Conservation (phyloP, 805 yeast genomes). For the Kodamaea fukazawae region DNA sequence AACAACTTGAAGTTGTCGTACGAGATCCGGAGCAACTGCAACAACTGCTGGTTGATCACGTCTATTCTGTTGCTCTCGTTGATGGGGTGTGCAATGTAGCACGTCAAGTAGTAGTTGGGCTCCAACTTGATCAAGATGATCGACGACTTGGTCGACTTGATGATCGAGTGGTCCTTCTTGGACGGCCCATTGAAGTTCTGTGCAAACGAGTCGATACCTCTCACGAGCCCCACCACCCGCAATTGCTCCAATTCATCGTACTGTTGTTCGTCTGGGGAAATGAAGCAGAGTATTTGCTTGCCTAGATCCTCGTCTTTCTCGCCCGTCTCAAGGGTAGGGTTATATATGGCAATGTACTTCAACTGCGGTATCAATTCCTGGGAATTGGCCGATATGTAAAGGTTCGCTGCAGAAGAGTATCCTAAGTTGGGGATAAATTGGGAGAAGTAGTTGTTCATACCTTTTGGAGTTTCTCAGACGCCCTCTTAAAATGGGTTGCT, state of each 20-base stretch:
- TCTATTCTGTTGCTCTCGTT: conserved; percentile 15
- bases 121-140: conserved; percentile 26
- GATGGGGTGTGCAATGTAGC: conserved; percentile 19
- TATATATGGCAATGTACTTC: conserved; percentile 29
- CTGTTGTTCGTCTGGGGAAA: conserved; percentile 13
- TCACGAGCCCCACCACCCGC: conserved; percentile 32
- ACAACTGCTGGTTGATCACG: conserved; percentile 25
- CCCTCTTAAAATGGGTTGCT: conserved; percentile 2
- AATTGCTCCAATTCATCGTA: conserved; percentile 20
- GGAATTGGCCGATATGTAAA: conserved; percentile 5
- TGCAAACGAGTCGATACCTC: conserved; percentile 35
- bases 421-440: conserved; percentile 30
- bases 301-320: conserved; percentile 30
- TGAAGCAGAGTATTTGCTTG: conserved; percentile 34
- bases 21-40: conserved; percentile 18
- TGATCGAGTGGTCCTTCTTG: conserved; percentile 16
- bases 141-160: conserved; percentile 25
- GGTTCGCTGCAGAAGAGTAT: conserved; percentile 12
- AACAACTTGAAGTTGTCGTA: conserved; percentile 27
- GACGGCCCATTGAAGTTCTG: conserved; percentile 19
- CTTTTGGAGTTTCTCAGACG: background rate
- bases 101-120: conserved; percentile 24
- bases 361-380: conserved; percentile 12
- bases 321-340: conserved; percentile 26
- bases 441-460: conserved; percentile 29